Evolutionary conservation across 352 stramenopile genomes (phyloP).

Genomic region (Phytopythium kandeliae): DNA sequence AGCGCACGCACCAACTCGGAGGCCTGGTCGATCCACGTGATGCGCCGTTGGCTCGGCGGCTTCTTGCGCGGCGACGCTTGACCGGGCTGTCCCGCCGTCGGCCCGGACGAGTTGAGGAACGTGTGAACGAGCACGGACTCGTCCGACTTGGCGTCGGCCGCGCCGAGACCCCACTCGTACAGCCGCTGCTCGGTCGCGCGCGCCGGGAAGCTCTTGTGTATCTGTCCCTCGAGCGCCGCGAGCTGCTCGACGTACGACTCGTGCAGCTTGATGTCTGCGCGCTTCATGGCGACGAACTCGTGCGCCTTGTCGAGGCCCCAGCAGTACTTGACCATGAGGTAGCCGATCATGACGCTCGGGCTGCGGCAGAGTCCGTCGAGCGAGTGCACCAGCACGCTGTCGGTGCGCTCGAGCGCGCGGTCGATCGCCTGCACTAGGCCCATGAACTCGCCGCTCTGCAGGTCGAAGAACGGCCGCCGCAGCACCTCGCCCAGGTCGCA

Average conservation of each 20-base stretch:
- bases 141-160: slow-evolving; percentile 40
- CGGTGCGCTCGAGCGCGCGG: slow-evolving; percentile 66
- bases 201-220: slow-evolving; percentile 38
- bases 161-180: slow-evolving; percentile 59
- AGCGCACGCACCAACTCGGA: slow-evolving; percentile 39
- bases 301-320: slow-evolving; percentile 92
- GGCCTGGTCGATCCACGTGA: slow-evolving; percentile 73
- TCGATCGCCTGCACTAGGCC: slow-evolving; percentile 76
- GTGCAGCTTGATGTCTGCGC: slow-evolving; percentile 79
- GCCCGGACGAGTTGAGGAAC: slow-evolving; percentile 49
- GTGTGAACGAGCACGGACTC: slow-evolving; percentile 77
- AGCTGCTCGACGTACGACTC: slow-evolving; percentile 76
- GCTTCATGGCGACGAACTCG: slow-evolving; percentile 87
- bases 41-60: slow-evolving; percentile 14
- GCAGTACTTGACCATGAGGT: slow-evolving; percentile 91
- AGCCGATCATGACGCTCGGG: slow-evolving; percentile 81
- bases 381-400: slow-evolving; percentile 88
- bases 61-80: slow-evolving; percentile 16
- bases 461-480: slow-evolving; percentile 62
- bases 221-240: slow-evolving; percentile 51
- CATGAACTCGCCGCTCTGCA: slow-evolving; percentile 85
- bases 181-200: slow-evolving; percentile 56
- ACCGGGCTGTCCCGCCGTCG: background rate
- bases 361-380: slow-evolving; percentile 78
- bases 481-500: slow-evolving; percentile 72